Percentiles rank a stretch among this genome's conserved stretches.
Conservation (phyloP, 2,329 filamentous ascomycete species). For the Orbilia blumenaviensis region DNA sequence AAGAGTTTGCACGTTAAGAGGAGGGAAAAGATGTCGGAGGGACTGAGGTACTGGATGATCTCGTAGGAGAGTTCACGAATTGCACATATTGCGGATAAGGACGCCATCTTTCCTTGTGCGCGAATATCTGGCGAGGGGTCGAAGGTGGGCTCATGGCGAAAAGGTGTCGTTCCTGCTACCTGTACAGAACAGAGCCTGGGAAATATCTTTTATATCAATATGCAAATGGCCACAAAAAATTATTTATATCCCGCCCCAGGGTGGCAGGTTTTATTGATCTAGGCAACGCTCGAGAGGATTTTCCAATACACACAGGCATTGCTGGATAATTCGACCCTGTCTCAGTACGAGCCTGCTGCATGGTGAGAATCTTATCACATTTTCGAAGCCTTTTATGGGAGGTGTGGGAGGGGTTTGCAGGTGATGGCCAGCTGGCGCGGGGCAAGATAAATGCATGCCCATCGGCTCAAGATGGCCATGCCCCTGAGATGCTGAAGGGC, state of each 20-base stretch:
- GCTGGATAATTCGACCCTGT: not conserved
- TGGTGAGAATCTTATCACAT: constrained; percentile 1
- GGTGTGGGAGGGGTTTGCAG: not conserved
- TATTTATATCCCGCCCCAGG: not conserved
- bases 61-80: constrained; percentile 6
- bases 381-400: not conserved
- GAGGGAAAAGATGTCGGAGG: not conserved
- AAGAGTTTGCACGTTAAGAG: not conserved
- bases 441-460: constrained; percentile 4
- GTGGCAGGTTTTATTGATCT: not conserved
- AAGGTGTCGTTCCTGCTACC: not conserved
- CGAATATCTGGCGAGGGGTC: not conserved
- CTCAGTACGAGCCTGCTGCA: not conserved
- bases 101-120: not conserved
- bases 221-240: not conserved
- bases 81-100: not conserved
- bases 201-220: not conserved
- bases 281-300: not conserved
- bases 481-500: not conserved
- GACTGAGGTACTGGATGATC: not conserved
- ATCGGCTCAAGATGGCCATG: constrained; percentile 5
- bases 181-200: not conserved
- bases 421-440: constrained; percentile 14
- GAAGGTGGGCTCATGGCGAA: not conserved
- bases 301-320: not conserved